Percentiles rank a stretch among this genome's conserved stretches.
These are phyloP conservation scores for Coemansia erecta DNA, from an alignment of 192 early-diverging fungal genomes.

Conservation along the genomic window DNA sequence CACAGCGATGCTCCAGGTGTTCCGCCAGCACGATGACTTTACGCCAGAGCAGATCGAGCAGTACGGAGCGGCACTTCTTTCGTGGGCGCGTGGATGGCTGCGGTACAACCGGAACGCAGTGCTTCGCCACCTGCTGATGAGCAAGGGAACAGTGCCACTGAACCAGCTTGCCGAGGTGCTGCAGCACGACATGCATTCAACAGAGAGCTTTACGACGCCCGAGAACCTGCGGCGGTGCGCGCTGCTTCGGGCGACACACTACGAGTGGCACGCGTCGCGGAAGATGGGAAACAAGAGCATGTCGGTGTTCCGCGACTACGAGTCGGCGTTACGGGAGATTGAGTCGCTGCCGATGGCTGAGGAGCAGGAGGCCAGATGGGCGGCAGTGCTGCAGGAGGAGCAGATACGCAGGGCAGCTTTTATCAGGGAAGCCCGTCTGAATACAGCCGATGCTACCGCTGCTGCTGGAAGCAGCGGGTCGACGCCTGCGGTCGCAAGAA, in stretches of 20 bases:
- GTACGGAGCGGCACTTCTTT: constrained; percentile 30
- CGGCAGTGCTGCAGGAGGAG: constrained; percentile 28
- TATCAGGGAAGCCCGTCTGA: constrained; percentile 31
- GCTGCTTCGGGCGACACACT: constrained; percentile 43
- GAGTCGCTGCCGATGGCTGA: constrained; percentile 26
- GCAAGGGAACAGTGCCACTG: constrained; percentile 27
- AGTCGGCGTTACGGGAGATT: constrained; percentile 39
- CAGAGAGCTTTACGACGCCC: constrained; percentile 27
- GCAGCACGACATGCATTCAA: constrained; percentile 46
- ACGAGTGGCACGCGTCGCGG: constrained; percentile 39
- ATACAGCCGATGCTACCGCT: background rate
- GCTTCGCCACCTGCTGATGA: constrained; percentile 39
- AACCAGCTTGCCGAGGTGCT: constrained; percentile 43
- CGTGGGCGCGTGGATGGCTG: constrained; percentile 55
- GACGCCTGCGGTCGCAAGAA: constrained; percentile 3
- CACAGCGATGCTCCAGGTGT: constrained; percentile 47
- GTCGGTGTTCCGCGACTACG: constrained; percentile 51
- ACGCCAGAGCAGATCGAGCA: constrained; percentile 40
- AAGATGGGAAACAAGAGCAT: constrained; percentile 51
- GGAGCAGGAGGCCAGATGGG: constrained; percentile 47
- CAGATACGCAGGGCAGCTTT: constrained; percentile 25
- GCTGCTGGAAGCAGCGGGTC: no score
- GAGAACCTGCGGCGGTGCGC: constrained; percentile 30
- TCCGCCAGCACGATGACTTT: constrained; percentile 37
- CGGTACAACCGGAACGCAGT: constrained; percentile 52